phyloP scores from a whole-genome alignment of 2,329 filamentous ascomycete species.

The Sarocladium oryzae region DNA sequence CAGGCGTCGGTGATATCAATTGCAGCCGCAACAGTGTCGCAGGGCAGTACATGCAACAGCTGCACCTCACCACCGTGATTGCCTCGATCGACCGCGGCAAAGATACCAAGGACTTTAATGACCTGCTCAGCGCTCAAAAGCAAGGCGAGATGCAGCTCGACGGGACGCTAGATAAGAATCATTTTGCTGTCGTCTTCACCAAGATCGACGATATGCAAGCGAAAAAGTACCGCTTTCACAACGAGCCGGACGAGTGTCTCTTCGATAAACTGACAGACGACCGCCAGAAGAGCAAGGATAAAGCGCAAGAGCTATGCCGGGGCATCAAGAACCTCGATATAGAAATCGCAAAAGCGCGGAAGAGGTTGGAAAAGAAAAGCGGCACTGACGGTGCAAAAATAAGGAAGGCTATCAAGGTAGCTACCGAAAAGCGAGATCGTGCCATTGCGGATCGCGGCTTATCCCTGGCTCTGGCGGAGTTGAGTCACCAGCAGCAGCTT shows the following conservation, averaged over 20 bases:
- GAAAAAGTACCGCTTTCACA: neutral
- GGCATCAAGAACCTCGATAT: neutral
- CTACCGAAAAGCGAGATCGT: no score
- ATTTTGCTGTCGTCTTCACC: constrained; percentile 20
- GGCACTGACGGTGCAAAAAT: neutral
- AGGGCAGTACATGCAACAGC: constrained; percentile 9
- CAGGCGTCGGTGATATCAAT: constrained; percentile 39
- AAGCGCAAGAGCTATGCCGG: neutral
- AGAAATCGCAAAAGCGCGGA: neutral
- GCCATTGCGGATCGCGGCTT: neutral
- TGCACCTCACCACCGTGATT: constrained; percentile 23
- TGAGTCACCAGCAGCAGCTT: neutral
- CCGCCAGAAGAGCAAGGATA: neutral
- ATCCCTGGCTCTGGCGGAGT: neutral
- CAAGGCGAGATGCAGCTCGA: constrained; percentile 21
- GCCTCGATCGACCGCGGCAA: constrained; percentile 18
- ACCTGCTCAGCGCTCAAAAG: constrained; percentile 20
- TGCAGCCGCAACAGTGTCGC: constrained; percentile 21
- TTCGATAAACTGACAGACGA: neutral
- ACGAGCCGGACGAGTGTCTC: neutral
- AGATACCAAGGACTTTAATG: constrained; percentile 17
- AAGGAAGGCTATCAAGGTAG: neutral
- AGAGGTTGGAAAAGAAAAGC: constrained; percentile 3
- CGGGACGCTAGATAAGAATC: constrained; percentile 17
- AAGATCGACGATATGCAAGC: constrained; percentile 22